Base-by-base conservation (phyloP, 2,329 filamentous ascomycete genomes). In the Monilinia polystroma region DNA sequence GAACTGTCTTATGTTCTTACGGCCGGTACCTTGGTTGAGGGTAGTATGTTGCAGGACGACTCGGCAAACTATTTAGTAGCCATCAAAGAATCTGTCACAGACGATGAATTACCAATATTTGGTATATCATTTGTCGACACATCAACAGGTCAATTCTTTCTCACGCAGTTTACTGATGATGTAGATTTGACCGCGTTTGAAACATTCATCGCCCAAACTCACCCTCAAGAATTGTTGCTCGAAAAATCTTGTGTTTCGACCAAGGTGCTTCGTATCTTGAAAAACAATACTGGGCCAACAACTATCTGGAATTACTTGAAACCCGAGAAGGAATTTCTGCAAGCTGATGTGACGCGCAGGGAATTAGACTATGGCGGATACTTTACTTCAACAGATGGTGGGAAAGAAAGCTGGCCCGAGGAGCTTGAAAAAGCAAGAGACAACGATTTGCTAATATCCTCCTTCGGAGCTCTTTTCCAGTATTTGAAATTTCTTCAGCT, bases 281-380 rank as follows among this genome's bases (percentile, higher is more conserved):
- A 98, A 80, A 98, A 96, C 77, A 98, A 96, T 77, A 97, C 93
- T 0, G 85, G 87, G 0, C 93, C 93, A 0, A 96, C 91, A 0
- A 98, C 94, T 0, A 90, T 98, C 71, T 98, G 94, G 94, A 99
- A 97, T 73, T 86, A 94, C 72, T 80, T 97, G 67, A 98, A 97
- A 77, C 85, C 93, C 0, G 88, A 84, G 0, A 89, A 89, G 51
- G 95, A 99, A 75, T 99, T 99, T 75, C 95, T 93, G 91, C 87
- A 92, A 67, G 90, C 91, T 0, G 91, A 97, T 67, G 86, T 87
- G 56, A 90, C 93, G 0, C 83, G 90, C 41, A 89, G 91, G 58
- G 95, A 97, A 76, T 85, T 99, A 49, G 88, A 90, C 72, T 88
- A 84, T 38, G 88, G 87, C 70, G 87, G 86, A 8, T 98, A 98